Conservation (phyloP, 495 filamentous ascomycete genomes). For the Alectoria sarmentosa region DNA sequence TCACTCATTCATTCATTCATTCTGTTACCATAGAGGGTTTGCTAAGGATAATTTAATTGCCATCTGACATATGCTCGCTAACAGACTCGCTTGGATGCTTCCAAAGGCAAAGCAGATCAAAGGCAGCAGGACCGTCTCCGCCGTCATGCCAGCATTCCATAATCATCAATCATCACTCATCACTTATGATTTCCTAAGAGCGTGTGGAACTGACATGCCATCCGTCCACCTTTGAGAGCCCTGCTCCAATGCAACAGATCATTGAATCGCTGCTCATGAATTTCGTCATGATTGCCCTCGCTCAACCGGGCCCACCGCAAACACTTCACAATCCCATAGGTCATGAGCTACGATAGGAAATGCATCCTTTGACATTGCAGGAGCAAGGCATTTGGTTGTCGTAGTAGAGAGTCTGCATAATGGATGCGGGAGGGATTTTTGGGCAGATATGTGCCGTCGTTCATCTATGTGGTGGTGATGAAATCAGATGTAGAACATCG, state of each 20-base stretch:
- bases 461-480: background rate
- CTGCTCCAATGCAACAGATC: background rate
- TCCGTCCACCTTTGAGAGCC: background rate
- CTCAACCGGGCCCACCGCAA: no score
- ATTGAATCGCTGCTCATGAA: background rate
- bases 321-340: no score
- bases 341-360: no score
- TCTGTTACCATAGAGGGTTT: no score
- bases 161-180: background rate
- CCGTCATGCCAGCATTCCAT: background rate
- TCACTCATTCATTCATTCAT: no score
- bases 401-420: no score
- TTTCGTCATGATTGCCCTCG: no score
- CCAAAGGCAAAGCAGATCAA: background rate
- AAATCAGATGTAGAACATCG: conserved; percentile 71
- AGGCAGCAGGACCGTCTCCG: background rate
- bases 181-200: background rate
- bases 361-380: background rate
- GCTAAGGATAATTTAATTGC: background rate
- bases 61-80: background rate
- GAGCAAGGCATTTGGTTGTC: no score
- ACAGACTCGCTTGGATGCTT: background rate
- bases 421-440: background rate
- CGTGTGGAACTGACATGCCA: background rate
- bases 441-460: background rate